A percentile compares a stretch with the other conserved stretches of the same genome.
Conservation (phyloP, 2,329 filamentous ascomycete species). For the Phyllosticta citrichinensis region DNA sequence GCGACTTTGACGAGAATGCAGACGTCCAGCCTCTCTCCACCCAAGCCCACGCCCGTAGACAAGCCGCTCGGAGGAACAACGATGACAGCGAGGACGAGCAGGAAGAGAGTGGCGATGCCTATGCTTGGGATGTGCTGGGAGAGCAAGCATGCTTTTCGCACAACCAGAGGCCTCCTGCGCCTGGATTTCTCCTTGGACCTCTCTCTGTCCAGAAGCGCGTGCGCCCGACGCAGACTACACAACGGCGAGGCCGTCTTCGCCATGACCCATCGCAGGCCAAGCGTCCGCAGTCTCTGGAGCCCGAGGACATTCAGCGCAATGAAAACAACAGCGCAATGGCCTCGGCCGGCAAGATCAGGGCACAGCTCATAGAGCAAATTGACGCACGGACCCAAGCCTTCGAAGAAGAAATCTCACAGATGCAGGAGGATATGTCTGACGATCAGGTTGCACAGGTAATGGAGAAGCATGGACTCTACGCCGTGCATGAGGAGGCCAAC, state of each 20-base stretch:
- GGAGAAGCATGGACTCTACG: conserved; percentile 51
- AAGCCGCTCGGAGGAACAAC: conserved; percentile 28
- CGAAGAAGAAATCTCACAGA: conserved; percentile 30
- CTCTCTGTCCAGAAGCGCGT: conserved; percentile 79
- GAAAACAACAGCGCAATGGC: conserved; percentile 71
- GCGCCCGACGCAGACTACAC: conserved; percentile 51
- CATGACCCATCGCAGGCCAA: conserved; percentile 5
- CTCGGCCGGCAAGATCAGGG: conserved; percentile 66
- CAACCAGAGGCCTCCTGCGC: conserved; percentile 63
- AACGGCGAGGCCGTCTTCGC: conserved; percentile 59
- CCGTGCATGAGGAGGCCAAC: conserved; percentile 46
- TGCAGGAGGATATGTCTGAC: conserved; percentile 21
- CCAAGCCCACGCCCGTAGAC: conserved; percentile 40
- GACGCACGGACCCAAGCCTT: conserved; percentile 31
- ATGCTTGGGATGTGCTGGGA: conserved; percentile 82
- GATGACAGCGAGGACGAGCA: conserved; percentile 51
- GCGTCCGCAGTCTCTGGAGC: conserved; percentile 25
- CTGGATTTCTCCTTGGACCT: conserved; percentile 79
- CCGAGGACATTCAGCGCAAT: conserved; percentile 66
- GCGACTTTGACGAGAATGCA: conserved; percentile 38
- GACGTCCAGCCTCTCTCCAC: conserved; percentile 39
- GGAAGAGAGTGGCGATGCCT: conserved; percentile 59
- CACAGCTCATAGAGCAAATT: conserved; percentile 42
- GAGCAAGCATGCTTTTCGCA: conserved; percentile 63
- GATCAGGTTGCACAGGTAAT: conserved; percentile 44